Evolutionary conservation across 768 basidiomycete genomes (phyloP), one percentile per base, ranked within the genome.

Genomic region (Boletellus ananiceps): DNA sequence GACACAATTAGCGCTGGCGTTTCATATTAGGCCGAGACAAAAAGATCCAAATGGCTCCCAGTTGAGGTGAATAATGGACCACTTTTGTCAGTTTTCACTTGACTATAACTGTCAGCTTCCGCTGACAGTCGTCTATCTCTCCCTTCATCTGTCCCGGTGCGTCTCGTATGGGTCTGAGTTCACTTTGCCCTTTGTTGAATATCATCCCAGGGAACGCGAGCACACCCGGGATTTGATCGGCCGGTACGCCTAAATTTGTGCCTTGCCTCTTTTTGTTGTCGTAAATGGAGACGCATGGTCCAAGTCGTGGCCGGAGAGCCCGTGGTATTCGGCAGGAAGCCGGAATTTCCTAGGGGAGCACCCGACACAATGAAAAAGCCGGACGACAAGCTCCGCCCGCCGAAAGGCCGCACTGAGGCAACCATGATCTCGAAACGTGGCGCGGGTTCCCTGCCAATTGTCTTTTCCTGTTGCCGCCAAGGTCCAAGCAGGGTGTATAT

Each of bases 221-320:
- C 6, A 3, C 11, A 43, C 9, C 32, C 21, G 43, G 46, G 3
- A 14, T 44, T 51, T 44, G 13, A 18, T 36, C 46, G 40, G 36
- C 41, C 34, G 12, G 11, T 39, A 4, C 13, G 8, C 29, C 21
- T 36, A 27, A 21, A 40, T 23, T 27, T 31, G 27, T 40, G 8
- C 16, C 35, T 54, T 29, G 9, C 39, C 29, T 51, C 55, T 49
- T 63, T 57, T 65, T 64, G 59, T 62, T 51, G 38, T 54, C 38
- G 43, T 37, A 43, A 45, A 57, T 58, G 47, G 54, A 43, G 36
- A 40, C 34, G 32, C 45, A 16, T 36, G 37, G 4, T 32, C 33
- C 21, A 35, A 39, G 45, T 50, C 45, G 32, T 50, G 13, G 54
- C 53, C 47, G 29, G 41, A 21, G 57, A 37, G 6, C 34, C 19